Evolutionary conservation across 495 filamentous ascomycete species (phyloP).

Genomic region (Annulohypoxylon bovei): DNA sequence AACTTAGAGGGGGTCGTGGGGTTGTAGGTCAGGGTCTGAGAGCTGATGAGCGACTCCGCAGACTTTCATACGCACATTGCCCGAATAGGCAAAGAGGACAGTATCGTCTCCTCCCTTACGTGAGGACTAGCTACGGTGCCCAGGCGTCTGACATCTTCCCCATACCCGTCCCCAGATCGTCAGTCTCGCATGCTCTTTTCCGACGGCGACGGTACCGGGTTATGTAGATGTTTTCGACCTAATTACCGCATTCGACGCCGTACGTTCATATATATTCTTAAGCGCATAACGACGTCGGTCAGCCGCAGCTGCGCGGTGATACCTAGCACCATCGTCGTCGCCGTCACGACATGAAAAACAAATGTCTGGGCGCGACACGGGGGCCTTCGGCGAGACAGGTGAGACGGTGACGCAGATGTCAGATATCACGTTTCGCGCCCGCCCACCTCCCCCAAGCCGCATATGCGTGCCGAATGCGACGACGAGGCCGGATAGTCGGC

Average conservation of each 20-base stretch:
- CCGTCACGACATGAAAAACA: not conserved
- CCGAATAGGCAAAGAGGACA: not conserved
- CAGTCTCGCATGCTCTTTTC: not conserved
- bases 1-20: slow-evolving; percentile 7
- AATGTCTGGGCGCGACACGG: not conserved
- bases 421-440: slow-evolving; percentile 29
- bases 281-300: slow-evolving; percentile 7
- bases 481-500: slow-evolving; percentile 30
- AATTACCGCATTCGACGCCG: slow-evolving; percentile 7
- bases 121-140: slow-evolving; percentile 13
- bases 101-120: slow-evolving; percentile 3
- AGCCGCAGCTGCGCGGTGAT: not conserved
- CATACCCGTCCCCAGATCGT: not conserved
- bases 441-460: slow-evolving; percentile 12
- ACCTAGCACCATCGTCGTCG: not conserved
- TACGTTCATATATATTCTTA: slow-evolving; percentile 13
- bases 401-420: slow-evolving; percentile 5
- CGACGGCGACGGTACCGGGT: not conserved
- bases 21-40: not conserved
- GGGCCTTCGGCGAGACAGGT: not conserved
- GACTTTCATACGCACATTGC: not conserved
- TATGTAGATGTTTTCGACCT: no score
- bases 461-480: slow-evolving; percentile 34
- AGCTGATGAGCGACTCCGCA: not conserved
- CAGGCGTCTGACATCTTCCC: not conserved